Evolutionary conservation across 2,329 filamentous ascomycete species (phyloP), one percentile per base, ranked within the genome.

Genomic region (Alternaria triticimaculans): DNA sequence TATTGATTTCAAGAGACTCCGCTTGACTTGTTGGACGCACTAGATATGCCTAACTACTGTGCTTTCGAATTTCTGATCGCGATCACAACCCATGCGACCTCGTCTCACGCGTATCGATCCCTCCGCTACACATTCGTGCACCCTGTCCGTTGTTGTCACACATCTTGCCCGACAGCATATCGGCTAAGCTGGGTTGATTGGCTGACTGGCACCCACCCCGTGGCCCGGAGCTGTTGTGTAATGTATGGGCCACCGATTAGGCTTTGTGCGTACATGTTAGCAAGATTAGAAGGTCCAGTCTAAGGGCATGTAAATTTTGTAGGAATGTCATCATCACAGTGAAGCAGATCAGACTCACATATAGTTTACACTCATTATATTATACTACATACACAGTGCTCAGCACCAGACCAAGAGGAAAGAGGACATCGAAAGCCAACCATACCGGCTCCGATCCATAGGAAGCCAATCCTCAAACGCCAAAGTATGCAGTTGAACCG

Each of bases 321-420:
- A 33, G 2, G 12, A 33, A 33, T 33, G 30, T 2, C 30, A 33
- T 33, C 6, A 3, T 26, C 21, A 26, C 20, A 26, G 45, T 28
- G 11, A 33, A 23, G 1, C 21, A 6, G 18, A 21, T n/a, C 4
- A n/a, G 4, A n/a, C 15, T n/a, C 1, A 2, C 0, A 10, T 1
- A 41, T 51, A 51, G 26, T 48, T 57, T 44, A 49, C 44, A 37
- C 55, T 49, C 44, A 58, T 55, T 55, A 55, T 55, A 60, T 60
- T 60, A 60, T 55, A 46, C 41, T 60, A 41, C 58, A 55, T 41
- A 48, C 20, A 60, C 49, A 43, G 43, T 30, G 44, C 49, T 44
- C 57, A 49, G 49, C 46, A 59, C 30, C 15, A 54, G 18, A 45
- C 23, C 28, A 54, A 26, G 33, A 44, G 20, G 37, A 59, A 53